These are phyloP conservation scores for Phaffia rhodozyma DNA, from an alignment of 1,284 basidiomycete species.

Conservation along the genomic window DNA sequence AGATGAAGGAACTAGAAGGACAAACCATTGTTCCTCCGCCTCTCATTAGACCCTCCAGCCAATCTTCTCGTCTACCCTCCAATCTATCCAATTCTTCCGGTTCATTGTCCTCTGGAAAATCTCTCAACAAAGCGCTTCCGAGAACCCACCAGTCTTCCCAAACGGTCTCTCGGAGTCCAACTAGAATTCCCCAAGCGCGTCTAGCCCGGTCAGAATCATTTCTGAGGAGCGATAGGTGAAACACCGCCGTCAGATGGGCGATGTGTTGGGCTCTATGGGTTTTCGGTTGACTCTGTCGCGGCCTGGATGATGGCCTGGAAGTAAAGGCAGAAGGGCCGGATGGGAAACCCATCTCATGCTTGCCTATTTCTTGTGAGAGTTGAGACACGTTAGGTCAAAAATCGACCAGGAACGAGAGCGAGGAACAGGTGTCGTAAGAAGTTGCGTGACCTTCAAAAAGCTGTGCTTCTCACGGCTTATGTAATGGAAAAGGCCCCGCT, in stretches of 20 bases:
- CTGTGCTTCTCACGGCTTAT: too few species aligned
- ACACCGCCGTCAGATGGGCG: background rate
- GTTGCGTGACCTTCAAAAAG: too few species aligned
- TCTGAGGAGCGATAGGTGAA: conserved; percentile 8
- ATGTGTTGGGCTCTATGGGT: too few species aligned
- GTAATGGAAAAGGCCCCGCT: too few species aligned
- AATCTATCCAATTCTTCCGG: background rate
- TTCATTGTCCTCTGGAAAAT: background rate
- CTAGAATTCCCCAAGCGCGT: background rate
- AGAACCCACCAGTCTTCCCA: conserved; percentile 3
- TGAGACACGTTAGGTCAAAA: too few species aligned
- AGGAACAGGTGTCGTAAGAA: too few species aligned
- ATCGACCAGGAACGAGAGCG: too few species aligned
- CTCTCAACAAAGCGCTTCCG: background rate
- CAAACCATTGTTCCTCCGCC: conserved; percentile 7
- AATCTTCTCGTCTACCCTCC: background rate
- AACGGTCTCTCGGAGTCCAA: background rate
- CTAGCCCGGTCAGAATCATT: background rate
- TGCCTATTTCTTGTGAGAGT: too few species aligned
- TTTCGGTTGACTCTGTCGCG: too few species aligned
- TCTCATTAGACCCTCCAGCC: conserved; percentile 4
- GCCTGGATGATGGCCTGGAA: too few species aligned
- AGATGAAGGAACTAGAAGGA: background rate
- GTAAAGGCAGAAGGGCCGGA: too few species aligned
- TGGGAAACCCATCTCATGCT: too few species aligned